phyloP scores from a whole-genome alignment of 2,329 filamentous ascomycete species.

The Stagonosporopsis rhizophila region DNA sequence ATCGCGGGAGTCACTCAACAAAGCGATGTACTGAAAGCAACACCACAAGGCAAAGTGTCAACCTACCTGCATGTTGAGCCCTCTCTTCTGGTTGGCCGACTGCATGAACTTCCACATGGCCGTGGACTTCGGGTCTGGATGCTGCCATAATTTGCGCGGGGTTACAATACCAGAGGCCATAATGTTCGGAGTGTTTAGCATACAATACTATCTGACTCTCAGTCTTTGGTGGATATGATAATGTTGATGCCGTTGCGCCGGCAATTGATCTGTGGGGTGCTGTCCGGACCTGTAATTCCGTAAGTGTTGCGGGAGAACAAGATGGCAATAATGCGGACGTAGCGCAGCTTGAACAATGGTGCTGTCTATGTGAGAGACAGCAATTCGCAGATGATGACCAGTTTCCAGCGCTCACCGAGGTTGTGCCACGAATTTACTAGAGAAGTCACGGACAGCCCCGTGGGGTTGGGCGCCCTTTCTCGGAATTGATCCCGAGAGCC shows the following conservation, averaged over 20 bases:
- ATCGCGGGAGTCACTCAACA: no score
- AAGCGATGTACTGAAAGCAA: background rate
- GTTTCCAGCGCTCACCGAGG: background rate
- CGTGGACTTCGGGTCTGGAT: slow-evolving; percentile 53
- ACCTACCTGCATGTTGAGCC: slow-evolving; percentile 64
- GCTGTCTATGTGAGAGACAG: background rate
- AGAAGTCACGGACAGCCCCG: background rate
- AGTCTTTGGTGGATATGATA: background rate
- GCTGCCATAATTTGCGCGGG: slow-evolving; percentile 58
- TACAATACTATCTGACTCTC: background rate
- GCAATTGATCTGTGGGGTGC: slow-evolving; percentile 8
- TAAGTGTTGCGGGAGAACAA: background rate
- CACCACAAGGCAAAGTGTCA: background rate
- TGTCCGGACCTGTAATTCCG: slow-evolving; percentile 1
- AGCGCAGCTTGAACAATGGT: background rate
- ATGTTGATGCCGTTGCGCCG: background rate
- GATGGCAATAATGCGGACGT: background rate
- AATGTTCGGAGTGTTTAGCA: background rate
- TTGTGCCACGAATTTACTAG: background rate
- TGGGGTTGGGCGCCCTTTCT: background rate
- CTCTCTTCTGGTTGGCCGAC: slow-evolving; percentile 65
- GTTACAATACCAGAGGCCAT: slow-evolving; percentile 11
- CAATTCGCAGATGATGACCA: background rate
- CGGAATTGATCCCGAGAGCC: background rate
- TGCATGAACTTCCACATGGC: slow-evolving; percentile 60